phyloP scores from a whole-genome alignment of 164 flowering plant genomes.

The Amborella trichopoda region DNA sequence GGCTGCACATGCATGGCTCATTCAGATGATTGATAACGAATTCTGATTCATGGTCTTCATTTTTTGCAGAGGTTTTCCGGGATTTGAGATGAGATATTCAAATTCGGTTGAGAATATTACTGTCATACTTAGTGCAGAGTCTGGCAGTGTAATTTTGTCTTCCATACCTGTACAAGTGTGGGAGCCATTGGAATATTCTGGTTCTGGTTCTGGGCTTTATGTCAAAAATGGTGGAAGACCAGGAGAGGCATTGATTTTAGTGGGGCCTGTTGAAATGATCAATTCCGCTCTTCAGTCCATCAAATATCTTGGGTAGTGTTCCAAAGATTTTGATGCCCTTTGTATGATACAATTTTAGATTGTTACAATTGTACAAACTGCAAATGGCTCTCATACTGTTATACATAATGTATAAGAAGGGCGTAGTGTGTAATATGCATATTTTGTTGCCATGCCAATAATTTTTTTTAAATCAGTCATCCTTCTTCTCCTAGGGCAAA shows the following conservation, averaged over 20 bases:
- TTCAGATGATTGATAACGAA: too few relatives aligned
- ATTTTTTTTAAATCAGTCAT: too few relatives aligned
- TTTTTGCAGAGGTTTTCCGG: constrained; percentile 65
- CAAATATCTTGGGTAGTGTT: constrained; percentile 76
- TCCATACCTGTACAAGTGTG: constrained; percentile 62
- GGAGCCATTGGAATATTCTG: constrained; percentile 21
- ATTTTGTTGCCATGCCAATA: too few relatives aligned
- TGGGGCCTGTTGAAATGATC: constrained; percentile 54
- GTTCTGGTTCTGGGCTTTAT: constrained; percentile 21
- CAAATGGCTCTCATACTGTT: too few relatives aligned
- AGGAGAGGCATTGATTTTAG: constrained; percentile 33
- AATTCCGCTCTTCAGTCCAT: constrained; percentile 66
- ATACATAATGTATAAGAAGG: too few relatives aligned
- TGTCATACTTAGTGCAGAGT: constrained; percentile 43
- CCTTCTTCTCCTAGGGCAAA: too few relatives aligned
- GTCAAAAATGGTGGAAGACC: constrained; percentile 20
- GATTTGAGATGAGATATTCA: constrained; percentile 62
- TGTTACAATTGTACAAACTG: too few relatives aligned
- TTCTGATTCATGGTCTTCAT: too few relatives aligned
- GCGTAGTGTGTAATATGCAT: too few relatives aligned
- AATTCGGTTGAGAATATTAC: constrained; percentile 64
- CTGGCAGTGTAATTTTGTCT: constrained; percentile 50
- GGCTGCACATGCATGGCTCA: too few relatives aligned
- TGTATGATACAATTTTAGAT: too few relatives aligned
- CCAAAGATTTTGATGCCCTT: too few relatives aligned